A percentile compares a stretch with the other conserved stretches of the same genome.
phyloP scores from a whole-genome alignment of 2,329 filamentous ascomycete genomes.

The Trichoderma sp. region DNA sequence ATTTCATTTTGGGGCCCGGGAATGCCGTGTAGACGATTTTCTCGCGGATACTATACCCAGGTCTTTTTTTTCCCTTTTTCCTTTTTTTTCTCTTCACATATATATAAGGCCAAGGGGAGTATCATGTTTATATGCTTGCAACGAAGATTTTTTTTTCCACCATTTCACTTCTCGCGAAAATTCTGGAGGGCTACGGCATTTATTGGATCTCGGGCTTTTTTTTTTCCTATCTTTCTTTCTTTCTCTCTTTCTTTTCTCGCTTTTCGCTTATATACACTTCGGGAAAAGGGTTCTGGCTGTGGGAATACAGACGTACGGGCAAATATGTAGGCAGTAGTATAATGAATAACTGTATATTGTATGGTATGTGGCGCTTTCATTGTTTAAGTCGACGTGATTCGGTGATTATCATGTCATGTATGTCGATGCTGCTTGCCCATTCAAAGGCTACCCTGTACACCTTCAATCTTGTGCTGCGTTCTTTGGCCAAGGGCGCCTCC shows the following conservation, averaged over 20 bases:
- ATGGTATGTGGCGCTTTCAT: neutral
- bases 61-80: neutral
- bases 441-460: neutral
- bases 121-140: neutral
- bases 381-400: neutral
- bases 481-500: neutral
- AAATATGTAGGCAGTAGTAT: conserved; percentile 15
- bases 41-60: neutral
- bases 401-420: neutral
- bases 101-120: neutral
- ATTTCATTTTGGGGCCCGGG: neutral
- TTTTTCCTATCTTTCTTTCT: neutral
- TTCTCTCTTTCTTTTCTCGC: neutral
- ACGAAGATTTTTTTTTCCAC: neutral
- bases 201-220: neutral
- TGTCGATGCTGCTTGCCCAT: neutral
- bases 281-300: conserved; percentile 20
- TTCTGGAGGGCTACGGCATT: neutral
- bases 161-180: neutral
- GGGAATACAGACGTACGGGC: conserved; percentile 4
- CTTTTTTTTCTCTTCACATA: too few relatives aligned
- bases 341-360: conserved; percentile 22
- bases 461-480: neutral
- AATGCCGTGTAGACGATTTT: neutral
- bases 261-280: neutral